Conservation (phyloP, 108 stramenopile genomes). For the Fragilaria crotonensis region DNA sequence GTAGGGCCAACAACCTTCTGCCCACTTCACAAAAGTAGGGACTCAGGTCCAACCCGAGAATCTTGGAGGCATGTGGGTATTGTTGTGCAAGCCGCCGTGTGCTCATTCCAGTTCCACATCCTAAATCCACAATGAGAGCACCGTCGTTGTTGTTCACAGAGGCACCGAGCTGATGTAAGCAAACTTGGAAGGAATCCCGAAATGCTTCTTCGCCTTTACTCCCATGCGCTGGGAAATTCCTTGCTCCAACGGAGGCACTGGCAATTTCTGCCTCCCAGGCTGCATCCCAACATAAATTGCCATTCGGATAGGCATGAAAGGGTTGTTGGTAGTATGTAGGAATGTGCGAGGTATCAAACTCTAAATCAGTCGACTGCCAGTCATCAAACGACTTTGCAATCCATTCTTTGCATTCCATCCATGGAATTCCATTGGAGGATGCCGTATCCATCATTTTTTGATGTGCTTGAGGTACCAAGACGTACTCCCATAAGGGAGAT, state of each 20-base stretch:
- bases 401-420: conserved; percentile 33
- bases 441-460: conserved; percentile 66
- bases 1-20: conserved; percentile 33
- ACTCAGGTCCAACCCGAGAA: conserved; percentile 62
- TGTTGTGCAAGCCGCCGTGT: conserved; percentile 53
- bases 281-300: conserved; percentile 70
- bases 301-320: conserved; percentile 73
- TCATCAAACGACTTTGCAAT: conserved; percentile 16
- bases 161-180: too few relatives aligned
- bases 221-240: conserved; percentile 69
- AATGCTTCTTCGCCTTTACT: conserved; percentile 66
- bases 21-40: conserved; percentile 68
- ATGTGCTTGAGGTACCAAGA: conserved; percentile 71
- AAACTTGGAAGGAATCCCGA: conserved; percentile 58
- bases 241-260: conserved; percentile 56
- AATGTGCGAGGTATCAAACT: neutral
- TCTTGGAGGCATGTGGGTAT: conserved; percentile 32
- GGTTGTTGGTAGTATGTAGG: conserved; percentile 43
- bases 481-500: conserved; percentile 65
- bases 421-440: conserved; percentile 37
- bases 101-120: conserved; percentile 72
- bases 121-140: conserved; percentile 50
- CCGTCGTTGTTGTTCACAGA: neutral
- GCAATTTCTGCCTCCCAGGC: conserved; percentile 77
- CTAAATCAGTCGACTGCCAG: neutral